Conservation (phyloP, 495 filamentous ascomycete genomes). For the Pseudoneurospora amorphoporcata region DNA sequence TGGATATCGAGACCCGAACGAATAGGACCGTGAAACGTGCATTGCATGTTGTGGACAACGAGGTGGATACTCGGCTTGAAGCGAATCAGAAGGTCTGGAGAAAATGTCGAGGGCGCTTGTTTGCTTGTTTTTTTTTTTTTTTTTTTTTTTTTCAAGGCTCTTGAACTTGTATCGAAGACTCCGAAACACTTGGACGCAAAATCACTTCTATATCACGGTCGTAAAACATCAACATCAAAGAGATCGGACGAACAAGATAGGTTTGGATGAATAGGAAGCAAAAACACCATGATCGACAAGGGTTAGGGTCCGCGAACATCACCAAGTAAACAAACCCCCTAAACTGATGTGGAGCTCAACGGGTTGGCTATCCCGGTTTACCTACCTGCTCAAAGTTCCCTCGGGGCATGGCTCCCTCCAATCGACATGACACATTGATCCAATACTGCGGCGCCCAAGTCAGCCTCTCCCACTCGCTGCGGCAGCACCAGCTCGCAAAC, state of each 20-base stretch:
- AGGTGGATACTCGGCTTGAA: not conserved
- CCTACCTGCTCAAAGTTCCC: not conserved
- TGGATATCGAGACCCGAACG: not conserved
- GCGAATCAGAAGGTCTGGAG: not conserved
- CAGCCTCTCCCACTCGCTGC: constrained; percentile 8
- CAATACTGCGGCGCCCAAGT: constrained; percentile 14
- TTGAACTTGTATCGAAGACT: not conserved
- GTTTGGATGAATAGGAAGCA: not conserved
- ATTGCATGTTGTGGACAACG: not conserved
- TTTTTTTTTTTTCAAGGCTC: too few relatives aligned
- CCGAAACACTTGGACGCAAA: not conserved
- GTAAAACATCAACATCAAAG: not conserved
- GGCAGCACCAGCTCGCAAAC: constrained; percentile 24
- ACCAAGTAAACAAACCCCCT: not conserved
- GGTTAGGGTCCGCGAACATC: not conserved
- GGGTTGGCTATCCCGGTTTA: not conserved
- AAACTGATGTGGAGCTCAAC: not conserved
- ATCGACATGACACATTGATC: constrained; percentile 23
- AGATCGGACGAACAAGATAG: not conserved
- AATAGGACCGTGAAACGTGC: not conserved
- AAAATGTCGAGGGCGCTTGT: not conserved
- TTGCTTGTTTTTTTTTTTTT: not conserved
- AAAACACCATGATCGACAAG: not conserved
- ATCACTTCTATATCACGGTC: not conserved
- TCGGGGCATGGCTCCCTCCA: constrained; percentile 7